phyloP scores from a whole-genome alignment of 2,329 filamentous ascomycete genomes.

The Aspergillus ustus region DNA sequence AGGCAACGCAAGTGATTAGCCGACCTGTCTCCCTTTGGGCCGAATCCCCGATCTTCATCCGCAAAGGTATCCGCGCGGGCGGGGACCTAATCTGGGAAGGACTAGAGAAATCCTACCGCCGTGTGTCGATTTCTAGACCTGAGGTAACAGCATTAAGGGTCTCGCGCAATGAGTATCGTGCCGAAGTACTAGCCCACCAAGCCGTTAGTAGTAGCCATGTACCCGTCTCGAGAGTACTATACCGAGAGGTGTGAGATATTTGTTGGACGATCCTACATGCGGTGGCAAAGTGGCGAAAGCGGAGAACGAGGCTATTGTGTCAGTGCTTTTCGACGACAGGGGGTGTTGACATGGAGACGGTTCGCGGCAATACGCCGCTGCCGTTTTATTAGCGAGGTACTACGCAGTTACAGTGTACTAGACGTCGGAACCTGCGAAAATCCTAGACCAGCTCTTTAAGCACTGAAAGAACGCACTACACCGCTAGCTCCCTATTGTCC shows the following conservation, averaged over 20 bases:
- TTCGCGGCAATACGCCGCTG: neutral
- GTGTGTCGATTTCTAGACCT: neutral
- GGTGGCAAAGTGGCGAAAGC: neutral
- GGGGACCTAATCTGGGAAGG: neutral
- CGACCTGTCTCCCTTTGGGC: neutral
- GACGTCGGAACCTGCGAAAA: neutral
- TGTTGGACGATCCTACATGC: neutral
- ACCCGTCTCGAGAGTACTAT: neutral
- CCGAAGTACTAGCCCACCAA: neutral
- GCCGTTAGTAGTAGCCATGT: neutral
- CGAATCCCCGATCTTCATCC: neutral
- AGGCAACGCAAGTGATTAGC: neutral
- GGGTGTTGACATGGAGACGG: neutral
- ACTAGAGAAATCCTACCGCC: neutral
- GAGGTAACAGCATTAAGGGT: neutral
- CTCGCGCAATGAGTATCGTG: neutral
- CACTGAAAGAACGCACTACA: neutral
- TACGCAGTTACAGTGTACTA: neutral
- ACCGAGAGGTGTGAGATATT: neutral
- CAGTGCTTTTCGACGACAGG: neutral
- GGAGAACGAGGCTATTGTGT: neutral
- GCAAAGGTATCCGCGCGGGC: too few species aligned
- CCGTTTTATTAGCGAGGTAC: neutral
- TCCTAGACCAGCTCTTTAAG: neutral
- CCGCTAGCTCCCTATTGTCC: neutral